Percentiles rank a stretch among this genome's conserved stretches.
phyloP scores from a whole-genome alignment of 2,329 filamentous ascomycete genomes.

The Pseudocercospora vitis region DNA sequence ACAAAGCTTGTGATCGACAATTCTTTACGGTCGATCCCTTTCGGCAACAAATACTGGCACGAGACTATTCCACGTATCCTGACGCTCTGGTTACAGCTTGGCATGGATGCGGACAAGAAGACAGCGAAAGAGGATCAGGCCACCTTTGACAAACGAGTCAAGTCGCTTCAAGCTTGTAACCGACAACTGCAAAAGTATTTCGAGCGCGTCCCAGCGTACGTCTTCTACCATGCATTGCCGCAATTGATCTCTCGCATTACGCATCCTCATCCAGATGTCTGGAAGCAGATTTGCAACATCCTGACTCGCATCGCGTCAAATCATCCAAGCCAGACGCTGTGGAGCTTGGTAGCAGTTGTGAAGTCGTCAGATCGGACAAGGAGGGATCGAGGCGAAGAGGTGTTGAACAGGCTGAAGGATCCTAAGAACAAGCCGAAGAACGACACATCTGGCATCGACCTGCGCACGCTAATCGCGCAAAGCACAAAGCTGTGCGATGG shows the following conservation, averaged over 20 bases:
- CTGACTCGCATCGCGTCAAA: conserved; percentile 80
- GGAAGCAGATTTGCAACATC: conserved; percentile 72
- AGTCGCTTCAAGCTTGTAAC: conserved; percentile 69
- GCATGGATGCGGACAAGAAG: conserved; percentile 60
- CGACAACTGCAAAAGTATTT: conserved; percentile 78
- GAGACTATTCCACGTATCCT: conserved; percentile 89
- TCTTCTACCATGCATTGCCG: conserved; percentile 80
- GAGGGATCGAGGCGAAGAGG: conserved; percentile 50
- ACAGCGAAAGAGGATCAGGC: conserved; percentile 48
- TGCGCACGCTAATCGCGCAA: conserved; percentile 70
- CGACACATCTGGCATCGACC: conserved; percentile 57
- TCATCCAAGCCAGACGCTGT: conserved; percentile 89
- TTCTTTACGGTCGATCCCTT: conserved; percentile 81
- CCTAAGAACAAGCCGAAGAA: conserved; percentile 57
- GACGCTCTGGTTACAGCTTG: conserved; percentile 92
- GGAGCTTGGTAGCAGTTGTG: conserved; percentile 84
- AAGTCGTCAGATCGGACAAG: conserved; percentile 76
- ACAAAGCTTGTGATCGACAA: conserved; percentile 91
- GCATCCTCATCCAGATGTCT: conserved; percentile 77
- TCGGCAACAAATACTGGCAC: conserved; percentile 92
- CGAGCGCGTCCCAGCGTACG: conserved; percentile 67
- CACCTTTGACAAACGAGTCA: conserved; percentile 54
- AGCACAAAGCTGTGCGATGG: conserved; percentile 83
- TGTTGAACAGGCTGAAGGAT: conserved; percentile 46
- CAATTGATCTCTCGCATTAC: conserved; percentile 96